A percentile compares a stretch with the other conserved stretches of the same genome.
phyloP scores from a whole-genome alignment of 768 basidiomycete genomes.

The Phlegmacium glaucopus region DNA sequence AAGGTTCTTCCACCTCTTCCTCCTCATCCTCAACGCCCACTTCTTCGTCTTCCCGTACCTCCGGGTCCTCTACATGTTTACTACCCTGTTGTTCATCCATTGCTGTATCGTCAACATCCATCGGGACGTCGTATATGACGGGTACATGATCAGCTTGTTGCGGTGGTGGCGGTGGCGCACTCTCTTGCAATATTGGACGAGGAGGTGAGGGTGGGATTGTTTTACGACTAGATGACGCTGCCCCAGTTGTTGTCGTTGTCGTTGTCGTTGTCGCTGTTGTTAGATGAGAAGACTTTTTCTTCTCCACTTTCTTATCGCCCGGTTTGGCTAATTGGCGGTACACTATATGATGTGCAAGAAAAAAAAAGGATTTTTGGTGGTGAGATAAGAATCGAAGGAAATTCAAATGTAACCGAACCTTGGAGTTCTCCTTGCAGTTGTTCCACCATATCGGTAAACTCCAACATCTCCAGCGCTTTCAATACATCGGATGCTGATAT shows the following conservation, averaged over 20 bases:
- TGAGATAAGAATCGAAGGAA: too few species aligned
- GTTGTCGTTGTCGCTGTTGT: too few species aligned
- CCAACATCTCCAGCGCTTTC: slow-evolving; percentile 77
- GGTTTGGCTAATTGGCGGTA: too few species aligned
- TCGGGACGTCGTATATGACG: too few species aligned
- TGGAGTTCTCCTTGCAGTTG: slow-evolving; percentile 62
- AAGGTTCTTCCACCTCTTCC: too few species aligned
- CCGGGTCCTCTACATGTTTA: slow-evolving; percentile 25
- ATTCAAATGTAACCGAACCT: too few species aligned
- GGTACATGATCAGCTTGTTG: too few species aligned
- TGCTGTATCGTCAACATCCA: slow-evolving; percentile 29
- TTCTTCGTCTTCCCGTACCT: slow-evolving; percentile 33
- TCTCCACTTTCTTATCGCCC: too few species aligned
- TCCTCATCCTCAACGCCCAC: too few species aligned
- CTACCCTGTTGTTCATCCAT: slow-evolving; percentile 25
- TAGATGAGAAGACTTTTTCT: too few species aligned
- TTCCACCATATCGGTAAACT: slow-evolving; percentile 69
- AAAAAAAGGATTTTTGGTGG: background rate
- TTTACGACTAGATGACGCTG: background rate
- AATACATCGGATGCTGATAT: slow-evolving; percentile 89
- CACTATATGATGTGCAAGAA: background rate
- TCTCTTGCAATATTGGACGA: slow-evolving; percentile 14
- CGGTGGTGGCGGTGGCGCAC: too few species aligned
- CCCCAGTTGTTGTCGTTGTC: too few species aligned
- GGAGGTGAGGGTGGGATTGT: slow-evolving; percentile 18